phyloP scores from a whole-genome alignment of 2,329 filamentous ascomycete genomes.

The Huntiella savannae region DNA sequence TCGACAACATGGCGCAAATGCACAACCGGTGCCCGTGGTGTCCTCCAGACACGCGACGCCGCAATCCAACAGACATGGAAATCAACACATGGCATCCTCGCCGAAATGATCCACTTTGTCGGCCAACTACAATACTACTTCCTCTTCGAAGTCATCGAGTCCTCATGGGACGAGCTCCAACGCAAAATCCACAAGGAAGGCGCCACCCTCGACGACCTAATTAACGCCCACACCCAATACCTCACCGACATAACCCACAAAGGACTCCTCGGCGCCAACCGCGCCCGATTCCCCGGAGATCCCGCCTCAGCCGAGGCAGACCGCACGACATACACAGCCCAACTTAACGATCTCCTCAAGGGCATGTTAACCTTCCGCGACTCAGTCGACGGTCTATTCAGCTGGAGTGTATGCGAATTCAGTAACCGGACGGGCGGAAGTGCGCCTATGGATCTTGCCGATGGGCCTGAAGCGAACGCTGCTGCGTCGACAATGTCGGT shows the following conservation, averaged over 20 bases:
- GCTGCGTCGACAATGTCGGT: constrained; percentile 11
- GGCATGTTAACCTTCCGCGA: constrained; percentile 90
- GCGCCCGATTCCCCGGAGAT: constrained; percentile 22
- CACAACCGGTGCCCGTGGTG: constrained; percentile 88
- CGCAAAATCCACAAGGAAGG: constrained; percentile 64
- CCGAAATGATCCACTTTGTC: constrained; percentile 97
- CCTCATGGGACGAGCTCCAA: constrained; percentile 83
- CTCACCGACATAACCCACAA: constrained; percentile 91
- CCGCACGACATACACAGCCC: constrained; percentile 60
- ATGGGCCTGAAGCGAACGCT: constrained; percentile 15
- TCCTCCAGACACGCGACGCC: constrained; percentile 54
- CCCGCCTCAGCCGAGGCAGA: constrained; percentile 30
- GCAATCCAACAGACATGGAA: constrained; percentile 72
- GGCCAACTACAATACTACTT: constrained; percentile 97
- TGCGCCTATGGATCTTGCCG: constrained; percentile 38
- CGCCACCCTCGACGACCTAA: constrained; percentile 86
- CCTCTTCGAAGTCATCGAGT: constrained; percentile 93
- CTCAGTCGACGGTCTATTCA: constrained; percentile 82
- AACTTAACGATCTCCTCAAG: constrained; percentile 81
- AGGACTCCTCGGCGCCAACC: constrained; percentile 64
- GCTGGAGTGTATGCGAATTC: constrained; percentile 87
- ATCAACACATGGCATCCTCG: constrained; percentile 65
- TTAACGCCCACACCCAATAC: constrained; percentile 76
- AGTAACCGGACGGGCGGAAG: constrained; percentile 73
- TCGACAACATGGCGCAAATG: constrained; percentile 82